phyloP scores from a whole-genome alignment of 768 basidiomycete species.

The Lentinus tigrinus region DNA sequence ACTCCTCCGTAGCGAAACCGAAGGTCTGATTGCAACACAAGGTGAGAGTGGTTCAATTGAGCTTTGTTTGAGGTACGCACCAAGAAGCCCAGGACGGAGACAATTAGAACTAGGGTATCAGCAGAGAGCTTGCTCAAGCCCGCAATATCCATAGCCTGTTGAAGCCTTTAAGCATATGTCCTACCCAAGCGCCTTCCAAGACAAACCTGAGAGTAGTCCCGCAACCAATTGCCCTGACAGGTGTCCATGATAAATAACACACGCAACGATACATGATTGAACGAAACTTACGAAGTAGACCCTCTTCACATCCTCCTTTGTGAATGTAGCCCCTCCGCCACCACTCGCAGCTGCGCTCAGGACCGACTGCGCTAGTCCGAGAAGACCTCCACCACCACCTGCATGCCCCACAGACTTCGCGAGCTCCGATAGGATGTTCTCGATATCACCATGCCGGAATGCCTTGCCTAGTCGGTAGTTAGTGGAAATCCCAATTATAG shows the following conservation, averaged over 20 bases:
- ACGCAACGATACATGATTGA: neutral
- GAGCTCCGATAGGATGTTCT: constrained; percentile 61
- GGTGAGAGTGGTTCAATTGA: neutral
- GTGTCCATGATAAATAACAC: neutral
- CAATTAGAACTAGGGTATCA: constrained; percentile 60
- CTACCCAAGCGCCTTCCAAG: too few relatives aligned
- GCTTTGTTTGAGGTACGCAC: constrained; percentile 25
- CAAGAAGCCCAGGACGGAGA: constrained; percentile 60
- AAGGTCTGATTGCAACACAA: constrained; percentile 47
- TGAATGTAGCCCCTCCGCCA: constrained; percentile 53
- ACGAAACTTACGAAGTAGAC: constrained; percentile 56
- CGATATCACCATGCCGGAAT: constrained; percentile 76
- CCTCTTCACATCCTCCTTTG: constrained; percentile 62
- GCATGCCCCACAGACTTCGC: constrained; percentile 53
- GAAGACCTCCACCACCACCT: constrained; percentile 43
- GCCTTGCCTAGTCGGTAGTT: constrained; percentile 50
- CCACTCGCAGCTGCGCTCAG: constrained; percentile 46
- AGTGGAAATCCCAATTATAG: constrained; percentile 1
- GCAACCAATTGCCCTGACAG: constrained; percentile 61
- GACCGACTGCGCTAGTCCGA: constrained; percentile 50
- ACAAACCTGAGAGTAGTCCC: constrained; percentile 64
- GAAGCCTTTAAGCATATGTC: neutral
- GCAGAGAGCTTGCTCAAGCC: constrained; percentile 64
- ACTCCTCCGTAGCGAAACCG: constrained; percentile 64
- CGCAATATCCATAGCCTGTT: constrained; percentile 68